Percentiles rank a stretch among this genome's conserved stretches.
Conservation (phyloP, 257 asterid species). For the Cinchona pubescens region DNA sequence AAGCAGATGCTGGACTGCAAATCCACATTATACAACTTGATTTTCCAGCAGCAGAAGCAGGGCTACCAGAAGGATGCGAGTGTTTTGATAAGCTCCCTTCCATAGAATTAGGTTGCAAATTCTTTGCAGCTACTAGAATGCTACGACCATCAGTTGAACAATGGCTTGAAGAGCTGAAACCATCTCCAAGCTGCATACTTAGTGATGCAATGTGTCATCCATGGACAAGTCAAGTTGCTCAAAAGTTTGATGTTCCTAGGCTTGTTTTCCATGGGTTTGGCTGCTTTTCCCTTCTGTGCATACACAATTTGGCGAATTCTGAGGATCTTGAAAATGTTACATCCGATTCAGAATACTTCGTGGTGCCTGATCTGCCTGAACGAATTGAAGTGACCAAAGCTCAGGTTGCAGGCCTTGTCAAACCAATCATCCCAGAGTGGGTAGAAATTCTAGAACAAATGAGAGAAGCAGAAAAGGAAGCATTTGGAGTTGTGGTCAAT, state of each 20-base stretch:
- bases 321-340: constrained; percentile 19
- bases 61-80: constrained; percentile 50
- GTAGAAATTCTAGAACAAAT: neutral
- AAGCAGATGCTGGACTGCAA: neutral
- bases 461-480: constrained; percentile 25
- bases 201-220: constrained; percentile 27
- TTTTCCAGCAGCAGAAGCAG: constrained; percentile 34
- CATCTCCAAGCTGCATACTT: constrained; percentile 41
- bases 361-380: constrained; percentile 49
- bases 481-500: constrained; percentile 35
- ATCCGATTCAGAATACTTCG: constrained; percentile 41
- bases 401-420: constrained; percentile 31
- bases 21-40: neutral
- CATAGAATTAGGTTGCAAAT: too few species aligned
- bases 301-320: constrained; percentile 10
- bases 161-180: constrained; percentile 29
- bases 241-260: constrained; percentile 38
- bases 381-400: constrained; percentile 42
- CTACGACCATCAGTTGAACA: constrained; percentile 31
- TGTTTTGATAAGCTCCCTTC: constrained; percentile 41
- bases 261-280: constrained; percentile 41
- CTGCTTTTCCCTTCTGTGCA: too few species aligned
- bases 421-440: neutral
- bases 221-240: constrained; percentile 17
- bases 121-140: neutral